These are phyloP conservation scores for Excoecaria agallocha DNA, from an alignment of 345 rosid genomes.

Conservation along the genomic window DNA sequence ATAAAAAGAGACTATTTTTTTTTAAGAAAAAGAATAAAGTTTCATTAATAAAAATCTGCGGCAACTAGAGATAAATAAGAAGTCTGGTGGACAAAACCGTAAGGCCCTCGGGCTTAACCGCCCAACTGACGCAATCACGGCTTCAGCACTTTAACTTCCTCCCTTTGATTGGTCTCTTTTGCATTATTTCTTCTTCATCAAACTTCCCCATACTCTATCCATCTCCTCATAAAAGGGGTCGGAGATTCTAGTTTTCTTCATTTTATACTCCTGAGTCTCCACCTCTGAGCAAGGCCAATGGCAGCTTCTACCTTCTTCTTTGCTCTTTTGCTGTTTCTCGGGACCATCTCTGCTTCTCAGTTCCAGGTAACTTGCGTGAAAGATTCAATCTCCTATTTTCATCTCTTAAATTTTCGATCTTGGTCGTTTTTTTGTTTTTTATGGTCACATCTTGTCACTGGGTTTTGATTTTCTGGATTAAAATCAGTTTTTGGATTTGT, in stretches of 20 bases:
- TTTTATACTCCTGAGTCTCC: not conserved
- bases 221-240: not conserved
- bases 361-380: not conserved
- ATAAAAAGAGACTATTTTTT: too few relatives aligned
- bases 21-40: too few relatives aligned
- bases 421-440: not conserved
- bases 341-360: constrained; percentile 1
- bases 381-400: not conserved
- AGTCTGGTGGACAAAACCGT: too few relatives aligned
- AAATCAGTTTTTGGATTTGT: not conserved
- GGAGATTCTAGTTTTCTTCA: not conserved
- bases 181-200: not conserved
- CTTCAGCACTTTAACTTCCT: too few relatives aligned
- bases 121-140: too few relatives aligned
- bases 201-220: not conserved
- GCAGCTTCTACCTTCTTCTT: constrained; percentile 10
- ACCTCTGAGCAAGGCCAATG: not conserved
- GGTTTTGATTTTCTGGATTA: not conserved
- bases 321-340: not conserved
- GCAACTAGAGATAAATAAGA: too few relatives aligned
- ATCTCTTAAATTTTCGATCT: not conserved
- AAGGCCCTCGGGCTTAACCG: too few relatives aligned
- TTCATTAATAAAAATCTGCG: too few relatives aligned
- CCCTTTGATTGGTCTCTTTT: not conserved
- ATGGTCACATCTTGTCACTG: too few relatives aligned